These are phyloP conservation scores for Strigomonas culicis DNA, from an alignment of 208 protist species.

Conservation along the genomic window DNA sequence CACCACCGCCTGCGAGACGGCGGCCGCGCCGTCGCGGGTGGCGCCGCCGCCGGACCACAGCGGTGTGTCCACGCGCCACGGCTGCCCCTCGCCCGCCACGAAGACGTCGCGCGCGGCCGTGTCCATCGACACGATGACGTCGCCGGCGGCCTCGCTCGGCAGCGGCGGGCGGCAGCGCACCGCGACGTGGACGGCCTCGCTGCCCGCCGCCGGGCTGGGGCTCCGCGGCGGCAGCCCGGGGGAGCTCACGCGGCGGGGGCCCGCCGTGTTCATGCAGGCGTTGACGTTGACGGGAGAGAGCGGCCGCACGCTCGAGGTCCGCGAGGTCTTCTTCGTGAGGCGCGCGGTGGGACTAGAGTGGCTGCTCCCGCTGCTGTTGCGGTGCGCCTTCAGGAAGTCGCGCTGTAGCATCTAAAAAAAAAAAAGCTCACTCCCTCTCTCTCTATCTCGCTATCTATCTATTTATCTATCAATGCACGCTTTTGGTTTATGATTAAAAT, in stretches of 20 bases:
- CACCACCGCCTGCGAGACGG: constrained; percentile 73
- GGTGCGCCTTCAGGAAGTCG: constrained; percentile 23
- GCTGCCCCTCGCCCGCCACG: constrained; percentile 23
- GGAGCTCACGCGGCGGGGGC: constrained; percentile 10
- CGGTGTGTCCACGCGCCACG: constrained; percentile 57
- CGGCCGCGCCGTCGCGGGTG: constrained; percentile 38
- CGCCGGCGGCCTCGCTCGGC: constrained; percentile 30
- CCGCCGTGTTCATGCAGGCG: constrained; percentile 2
- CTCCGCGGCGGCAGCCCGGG: constrained; percentile 5
- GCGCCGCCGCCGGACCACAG: constrained; percentile 60
- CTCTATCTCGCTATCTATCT: neutral
- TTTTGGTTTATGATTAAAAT: constrained; percentile 5
- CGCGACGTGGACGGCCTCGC: constrained; percentile 66
- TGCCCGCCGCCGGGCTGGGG: constrained; percentile 16
- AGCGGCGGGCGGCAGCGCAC: constrained; percentile 71
- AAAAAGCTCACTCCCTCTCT: constrained; percentile 4
- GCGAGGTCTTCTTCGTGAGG: constrained; percentile 5
- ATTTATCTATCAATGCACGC: neutral
- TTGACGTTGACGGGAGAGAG: constrained; percentile 20
- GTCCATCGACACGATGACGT: constrained; percentile 75
- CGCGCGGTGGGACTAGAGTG: neutral
- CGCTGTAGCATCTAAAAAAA: constrained; percentile 15
- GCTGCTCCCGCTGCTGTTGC: constrained; percentile 14
- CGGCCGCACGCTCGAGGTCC: constrained; percentile 5
- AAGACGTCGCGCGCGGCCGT: constrained; percentile 32